A percentile compares a stretch with the other conserved stretches of the same genome.
Evolutionary conservation across 2,329 filamentous ascomycete species (phyloP).

Genomic region (Madurella mycetomatis): DNA sequence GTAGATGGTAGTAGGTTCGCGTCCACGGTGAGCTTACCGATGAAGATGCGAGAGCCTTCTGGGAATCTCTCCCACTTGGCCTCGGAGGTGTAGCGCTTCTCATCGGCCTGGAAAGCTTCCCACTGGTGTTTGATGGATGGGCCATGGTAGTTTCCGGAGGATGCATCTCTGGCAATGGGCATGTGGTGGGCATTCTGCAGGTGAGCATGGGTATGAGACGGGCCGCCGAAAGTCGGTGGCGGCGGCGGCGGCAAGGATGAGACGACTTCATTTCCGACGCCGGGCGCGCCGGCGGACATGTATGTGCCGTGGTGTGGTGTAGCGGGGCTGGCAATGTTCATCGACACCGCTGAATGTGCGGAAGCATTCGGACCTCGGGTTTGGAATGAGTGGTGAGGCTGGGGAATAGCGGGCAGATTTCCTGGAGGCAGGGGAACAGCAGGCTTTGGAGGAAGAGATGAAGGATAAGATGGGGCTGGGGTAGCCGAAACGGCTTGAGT

Average conservation of each 20-base stretch:
- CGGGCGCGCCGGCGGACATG: conserved; percentile 12
- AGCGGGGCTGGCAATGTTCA: conserved; percentile 10
- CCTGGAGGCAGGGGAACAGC: conserved; percentile 25
- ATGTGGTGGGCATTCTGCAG: conserved; percentile 15
- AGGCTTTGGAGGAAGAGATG: conserved; percentile 31
- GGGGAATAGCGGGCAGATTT: conserved; percentile 19
- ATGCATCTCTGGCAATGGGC: conserved; percentile 9
- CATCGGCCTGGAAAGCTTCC: conserved; percentile 68
- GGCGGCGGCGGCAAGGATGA: conserved; percentile 22
- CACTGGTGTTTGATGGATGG: conserved; percentile 56
- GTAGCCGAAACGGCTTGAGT: conserved; percentile 19
- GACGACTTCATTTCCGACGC: conserved; percentile 19
- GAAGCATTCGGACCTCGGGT: conserved; percentile 13
- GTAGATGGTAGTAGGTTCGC: conserved; percentile 9
- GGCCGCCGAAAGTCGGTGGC: conserved; percentile 12
- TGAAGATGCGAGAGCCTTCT: conserved; percentile 71
- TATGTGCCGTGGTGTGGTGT: conserved; percentile 21
- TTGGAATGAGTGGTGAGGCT: conserved; percentile 22
- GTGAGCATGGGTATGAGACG: conserved; percentile 16
- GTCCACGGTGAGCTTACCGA: conserved; percentile 52
- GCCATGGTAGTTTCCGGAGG: conserved; percentile 22
- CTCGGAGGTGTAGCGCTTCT: conserved; percentile 70
- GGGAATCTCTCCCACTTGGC: conserved; percentile 80
- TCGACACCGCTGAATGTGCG: conserved; percentile 9
- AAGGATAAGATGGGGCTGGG: conserved; percentile 23